A percentile compares a stretch with the other conserved stretches of the same genome.
These are phyloP conservation scores for Zymoseptoria tritici DNA, from an alignment of 2,329 filamentous ascomycete genomes.

Conservation along the genomic window DNA sequence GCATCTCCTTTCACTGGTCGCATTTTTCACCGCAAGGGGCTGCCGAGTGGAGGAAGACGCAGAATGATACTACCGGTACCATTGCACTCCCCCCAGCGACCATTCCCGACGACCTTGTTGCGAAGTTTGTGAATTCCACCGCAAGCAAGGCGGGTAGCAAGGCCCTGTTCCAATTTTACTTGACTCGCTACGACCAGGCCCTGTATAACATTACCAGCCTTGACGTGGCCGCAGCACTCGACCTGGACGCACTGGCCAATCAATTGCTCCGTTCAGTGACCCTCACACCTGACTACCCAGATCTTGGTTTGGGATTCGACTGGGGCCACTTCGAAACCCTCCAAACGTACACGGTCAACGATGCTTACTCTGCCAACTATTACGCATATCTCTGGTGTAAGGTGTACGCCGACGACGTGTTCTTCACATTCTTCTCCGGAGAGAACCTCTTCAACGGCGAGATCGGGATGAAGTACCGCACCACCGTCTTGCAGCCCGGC, in stretches of 20 bases:
- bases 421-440: constrained; percentile 4
- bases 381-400: constrained; percentile 6
- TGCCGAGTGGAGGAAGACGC: constrained; percentile 2
- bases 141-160: not conserved
- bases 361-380: not conserved
- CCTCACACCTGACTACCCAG: not conserved
- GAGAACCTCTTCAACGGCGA: constrained; percentile 1
- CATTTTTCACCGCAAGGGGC: constrained; percentile 1
- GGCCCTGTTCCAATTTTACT: not conserved
- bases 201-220: not conserved
- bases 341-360: not conserved
- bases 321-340: not conserved
- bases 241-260: not conserved
- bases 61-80: not conserved
- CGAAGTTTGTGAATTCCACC: not conserved
- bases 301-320: not conserved
- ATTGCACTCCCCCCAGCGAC: not conserved
- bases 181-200: not conserved
- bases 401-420: constrained; percentile 5
- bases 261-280: not conserved
- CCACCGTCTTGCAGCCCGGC: constrained; percentile 3
- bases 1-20: constrained; percentile 9
- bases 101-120: not conserved
- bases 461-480: constrained; percentile 1
- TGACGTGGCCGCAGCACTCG: not conserved